Conservation (phyloP, 306 rosid genomes). For the Dalbergia oliveri region DNA sequence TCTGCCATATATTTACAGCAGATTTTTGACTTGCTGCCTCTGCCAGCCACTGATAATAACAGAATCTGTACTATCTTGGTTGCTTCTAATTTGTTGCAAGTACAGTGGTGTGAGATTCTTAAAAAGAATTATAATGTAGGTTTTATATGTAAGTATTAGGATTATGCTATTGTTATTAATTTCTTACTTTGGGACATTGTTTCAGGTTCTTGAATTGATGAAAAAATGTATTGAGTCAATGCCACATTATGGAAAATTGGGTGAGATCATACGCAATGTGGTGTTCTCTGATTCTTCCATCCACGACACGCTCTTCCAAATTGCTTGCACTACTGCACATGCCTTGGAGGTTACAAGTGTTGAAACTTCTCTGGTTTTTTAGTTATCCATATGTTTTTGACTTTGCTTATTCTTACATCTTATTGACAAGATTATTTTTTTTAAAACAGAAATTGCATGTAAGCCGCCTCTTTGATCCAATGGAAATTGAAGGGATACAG, state of each 20-base stretch:
- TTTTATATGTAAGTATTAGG: conserved; percentile 11
- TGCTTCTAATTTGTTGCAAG: conserved; percentile 27
- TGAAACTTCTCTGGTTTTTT: conserved; percentile 41
- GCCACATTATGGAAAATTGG: conserved; percentile 62
- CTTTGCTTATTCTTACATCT: conserved; percentile 36
- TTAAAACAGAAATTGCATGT: conserved; percentile 68
- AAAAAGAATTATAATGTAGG: not conserved
- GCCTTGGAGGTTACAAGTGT: conserved; percentile 73
- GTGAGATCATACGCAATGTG: conserved; percentile 65
- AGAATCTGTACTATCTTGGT: not conserved
- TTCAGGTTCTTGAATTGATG: conserved; percentile 91
- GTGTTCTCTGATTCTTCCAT: conserved; percentile 86
- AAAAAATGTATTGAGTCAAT: conserved; percentile 69
- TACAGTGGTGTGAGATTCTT: conserved; percentile 16
- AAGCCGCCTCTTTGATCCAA: conserved; percentile 76
- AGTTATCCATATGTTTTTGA: conserved; percentile 28
- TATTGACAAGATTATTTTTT: conserved; percentile 40
- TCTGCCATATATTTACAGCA: not conserved
- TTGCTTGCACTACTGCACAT: conserved; percentile 78
- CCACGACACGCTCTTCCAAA: conserved; percentile 75
- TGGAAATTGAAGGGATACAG: conserved; percentile 89
- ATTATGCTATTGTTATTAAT: conserved; percentile 36
- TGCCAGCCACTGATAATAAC: not conserved
- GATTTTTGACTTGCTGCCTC: not conserved
- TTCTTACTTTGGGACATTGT: conserved; percentile 40